Base-by-base conservation (phyloP, 176 grass and related monocot species). In the Lolium rigidum region DNA sequence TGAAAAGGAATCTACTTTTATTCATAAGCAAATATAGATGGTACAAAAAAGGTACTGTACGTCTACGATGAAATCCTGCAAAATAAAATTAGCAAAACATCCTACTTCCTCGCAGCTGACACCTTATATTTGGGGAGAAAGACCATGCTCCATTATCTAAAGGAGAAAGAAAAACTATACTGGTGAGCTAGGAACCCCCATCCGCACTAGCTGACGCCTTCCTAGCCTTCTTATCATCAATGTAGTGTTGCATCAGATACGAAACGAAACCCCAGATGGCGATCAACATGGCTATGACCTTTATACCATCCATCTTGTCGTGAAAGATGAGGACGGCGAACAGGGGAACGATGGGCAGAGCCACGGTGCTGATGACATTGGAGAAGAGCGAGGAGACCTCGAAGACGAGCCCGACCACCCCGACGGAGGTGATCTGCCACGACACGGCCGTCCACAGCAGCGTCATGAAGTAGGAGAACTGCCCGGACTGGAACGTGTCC, bases 381-480 rank as follows among this genome's bases (percentile, higher is more conserved):
- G 95, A 90, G 82, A 98, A 98, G 13, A 95, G 68, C 0, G 96
- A 89, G 0, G 96, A 94, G 5, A 95, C 90, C 79, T 89, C 82
- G 80, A 94, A 98, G 69, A 98, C 61, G 22, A 95, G 76, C 21
- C 96, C 96, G 16, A 98, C 79, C 12, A 92, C 70, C 35, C 93
- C 96, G 16, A 98, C 61, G n/a, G 86, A 88, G 5, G 88, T 66
- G 17, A 95, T 9, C 75, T 95, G 93, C 96, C 96, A 98, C 5
- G 90, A 89, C 5, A 98, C 68, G 1, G 82, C 84, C 13, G 90
- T 83, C 91, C 93, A 91, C 6, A 89, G 86, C 11, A 95, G 41
- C 15, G 92, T 98, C 91, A 98, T 88, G 57, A 98, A 58, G 48
- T 95, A 98, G 7, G 96, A 94, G 60, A 95, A 87, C 75, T 87